Base-by-base conservation (phyloP, 2,329 filamentous ascomycete genomes). In the Triangularia verruculosa region DNA sequence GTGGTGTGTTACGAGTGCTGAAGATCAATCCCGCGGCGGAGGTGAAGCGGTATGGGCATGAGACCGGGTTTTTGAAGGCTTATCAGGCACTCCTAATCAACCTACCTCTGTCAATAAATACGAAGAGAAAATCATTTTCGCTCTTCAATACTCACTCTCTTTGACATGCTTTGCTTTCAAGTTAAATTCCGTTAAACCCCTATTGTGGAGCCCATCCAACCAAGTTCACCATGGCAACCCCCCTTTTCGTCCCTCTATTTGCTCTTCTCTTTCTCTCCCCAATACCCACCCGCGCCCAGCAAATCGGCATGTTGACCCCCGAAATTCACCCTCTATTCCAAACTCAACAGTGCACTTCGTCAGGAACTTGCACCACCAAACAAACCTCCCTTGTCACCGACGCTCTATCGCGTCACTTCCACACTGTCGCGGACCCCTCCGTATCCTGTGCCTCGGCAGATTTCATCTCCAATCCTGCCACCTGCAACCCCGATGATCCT, bases 341-440 rank as follows among this genome's bases (percentile, higher is more conserved):
- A 1, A 83, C 80, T 1, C 82, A 78, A 72, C 77, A 80, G 61
- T 84, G 82, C 71, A 82, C 79, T n/a, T 78, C 78, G 52, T 73
- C 71, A 0, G 76, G 74, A n/a, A 82, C 82, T n/a, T 84, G 82
- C 71, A 75, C 74, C 58, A 67, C 75, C 47, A 76, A 80, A 52
- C 77, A 77, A 52, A 83, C 79, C 47, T 80, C 78, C 25, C 64
- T 85, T 20, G 82, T 84, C 6, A 73, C 83, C 9, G 82, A 84
- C 69, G 78, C 79, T 4, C 71, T 75, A 17, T 54, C 25, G 5
- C 56, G 56, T 11, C 20, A 47, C 32, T 58, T 58, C 30, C 56
- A 58, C 30, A 11, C 25, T 34, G 9, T 22, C 32, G 25, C 34
- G 2, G 56, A 58, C 34, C 55, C 55, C n/a, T 57, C 55, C 1